phyloP scores from a whole-genome alignment of 306 rosid genomes.

The Medicago truncatula region DNA sequence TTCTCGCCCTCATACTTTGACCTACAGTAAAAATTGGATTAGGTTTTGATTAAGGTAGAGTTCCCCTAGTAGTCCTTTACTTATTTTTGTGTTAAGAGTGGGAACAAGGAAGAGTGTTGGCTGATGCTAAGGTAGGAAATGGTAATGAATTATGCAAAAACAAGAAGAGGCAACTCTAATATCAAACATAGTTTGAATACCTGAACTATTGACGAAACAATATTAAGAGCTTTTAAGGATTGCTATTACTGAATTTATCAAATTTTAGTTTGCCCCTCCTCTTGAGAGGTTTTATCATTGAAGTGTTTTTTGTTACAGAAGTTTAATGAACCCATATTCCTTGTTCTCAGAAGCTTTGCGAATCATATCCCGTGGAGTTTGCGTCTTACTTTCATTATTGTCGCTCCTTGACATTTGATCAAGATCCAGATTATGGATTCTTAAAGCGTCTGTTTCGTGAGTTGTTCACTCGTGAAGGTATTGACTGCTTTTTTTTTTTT shows the following conservation, averaged over 20 bases:
- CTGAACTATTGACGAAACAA: not conserved
- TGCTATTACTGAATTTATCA: conserved; percentile 8
- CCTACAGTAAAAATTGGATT: conserved; percentile 14
- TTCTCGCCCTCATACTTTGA: conserved; percentile 3
- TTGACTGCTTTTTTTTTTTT: conserved; percentile 11
- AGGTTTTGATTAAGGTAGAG: conserved; percentile 20
- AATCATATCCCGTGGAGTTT: conserved; percentile 69
- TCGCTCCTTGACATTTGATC: conserved; percentile 75
- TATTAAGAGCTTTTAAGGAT: conserved; percentile 28
- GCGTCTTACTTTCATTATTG: conserved; percentile 77
- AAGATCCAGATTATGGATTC: conserved; percentile 74
- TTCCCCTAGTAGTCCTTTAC: not conserved
- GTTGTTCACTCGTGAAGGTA: conserved; percentile 68
- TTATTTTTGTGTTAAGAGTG: not conserved
- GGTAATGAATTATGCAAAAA: conserved; percentile 32
- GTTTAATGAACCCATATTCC: conserved; percentile 40
- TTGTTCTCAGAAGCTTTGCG: conserved; percentile 61
- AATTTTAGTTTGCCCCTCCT: conserved; percentile 2
- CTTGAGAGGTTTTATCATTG: conserved; percentile 29
- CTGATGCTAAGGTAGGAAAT: not conserved
- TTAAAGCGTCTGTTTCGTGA: conserved; percentile 72
- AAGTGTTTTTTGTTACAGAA: conserved; percentile 24
- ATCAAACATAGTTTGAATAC: not conserved
- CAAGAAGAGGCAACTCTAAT: conserved; percentile 11
- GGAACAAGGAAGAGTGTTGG: conserved; percentile 21